A percentile compares a stretch with the other conserved stretches of the same genome.
phyloP scores from a whole-genome alignment of 345 rosid genomes.

The Durio zibethinus region DNA sequence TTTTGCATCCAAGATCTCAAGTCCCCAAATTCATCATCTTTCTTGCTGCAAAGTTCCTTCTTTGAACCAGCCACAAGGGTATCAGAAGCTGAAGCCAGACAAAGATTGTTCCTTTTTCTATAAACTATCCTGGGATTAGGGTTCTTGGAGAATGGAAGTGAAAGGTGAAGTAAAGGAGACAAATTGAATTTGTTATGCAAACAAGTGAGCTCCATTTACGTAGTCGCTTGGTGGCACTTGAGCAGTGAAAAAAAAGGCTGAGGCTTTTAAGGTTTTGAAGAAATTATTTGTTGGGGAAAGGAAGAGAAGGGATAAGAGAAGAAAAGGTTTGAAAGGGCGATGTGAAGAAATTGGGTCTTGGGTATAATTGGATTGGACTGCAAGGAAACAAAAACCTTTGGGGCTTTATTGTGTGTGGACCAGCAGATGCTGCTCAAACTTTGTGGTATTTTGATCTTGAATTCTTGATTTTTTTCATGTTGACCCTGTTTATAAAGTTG shows the following conservation, averaged over 20 bases:
- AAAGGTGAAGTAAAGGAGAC: constrained; percentile 34
- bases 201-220: constrained; percentile 37
- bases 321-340: too few species aligned
- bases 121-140: constrained; percentile 26
- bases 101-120: constrained; percentile 30
- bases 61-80: constrained; percentile 54
- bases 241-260: background rate
- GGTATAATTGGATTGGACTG: constrained; percentile 11
- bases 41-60: constrained; percentile 49
- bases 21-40: constrained; percentile 50
- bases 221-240: background rate
- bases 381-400: constrained; percentile 19
- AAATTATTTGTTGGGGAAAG: constrained; percentile 6
- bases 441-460: background rate
- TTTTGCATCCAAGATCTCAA: constrained; percentile 92
- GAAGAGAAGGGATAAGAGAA: constrained; percentile 18
- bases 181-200: constrained; percentile 42
- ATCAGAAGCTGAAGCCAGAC: constrained; percentile 58
- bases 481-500: background rate
- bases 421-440: background rate
- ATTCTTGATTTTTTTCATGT: background rate
- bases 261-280: background rate
- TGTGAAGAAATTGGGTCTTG: constrained; percentile 21
- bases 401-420: background rate
- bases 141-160: constrained; percentile 27